These are phyloP conservation scores for Tetradesmus lagerheimii DNA, from an alignment of 139 green algal genomes.

Conservation along the genomic window DNA sequence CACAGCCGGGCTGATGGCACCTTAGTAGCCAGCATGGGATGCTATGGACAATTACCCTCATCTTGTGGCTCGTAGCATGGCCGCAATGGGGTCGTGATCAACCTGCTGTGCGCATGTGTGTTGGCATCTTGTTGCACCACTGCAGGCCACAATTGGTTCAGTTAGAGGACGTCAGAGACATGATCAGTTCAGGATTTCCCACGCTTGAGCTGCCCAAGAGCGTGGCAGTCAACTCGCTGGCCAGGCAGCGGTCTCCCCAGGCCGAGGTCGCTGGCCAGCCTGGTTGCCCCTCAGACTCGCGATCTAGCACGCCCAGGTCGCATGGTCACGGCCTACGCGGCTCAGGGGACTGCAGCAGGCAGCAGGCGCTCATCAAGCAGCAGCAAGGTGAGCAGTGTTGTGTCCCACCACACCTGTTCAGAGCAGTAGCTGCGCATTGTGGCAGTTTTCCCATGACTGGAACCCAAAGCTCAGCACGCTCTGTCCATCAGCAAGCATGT, in stretches of 20 bases:
- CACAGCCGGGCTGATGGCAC: background rate
- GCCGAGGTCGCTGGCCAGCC: background rate
- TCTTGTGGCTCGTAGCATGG: background rate
- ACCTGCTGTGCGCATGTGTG: background rate
- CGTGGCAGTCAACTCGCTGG: background rate
- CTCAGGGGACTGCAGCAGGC: background rate
- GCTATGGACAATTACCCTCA: background rate
- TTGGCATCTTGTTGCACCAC: background rate
- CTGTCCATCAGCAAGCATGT: no score
- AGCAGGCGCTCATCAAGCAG: background rate
- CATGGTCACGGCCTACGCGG: background rate
- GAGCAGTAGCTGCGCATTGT: background rate
- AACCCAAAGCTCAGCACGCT: no score
- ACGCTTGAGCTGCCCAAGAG: slow-evolving; percentile 28
- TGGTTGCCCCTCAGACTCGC: background rate
- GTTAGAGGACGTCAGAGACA: background rate
- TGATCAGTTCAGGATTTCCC: background rate
- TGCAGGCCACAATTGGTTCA: background rate
- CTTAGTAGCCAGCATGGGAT: background rate
- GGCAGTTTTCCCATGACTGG: background rate
- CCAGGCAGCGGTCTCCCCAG: background rate
- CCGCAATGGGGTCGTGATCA: background rate
- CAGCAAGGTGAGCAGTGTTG: background rate
- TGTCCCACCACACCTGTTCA: background rate
- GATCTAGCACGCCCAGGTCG: background rate